phyloP scores from a whole-genome alignment of 352 stramenopile genomes.

The Blastocystis hominis region DNA sequence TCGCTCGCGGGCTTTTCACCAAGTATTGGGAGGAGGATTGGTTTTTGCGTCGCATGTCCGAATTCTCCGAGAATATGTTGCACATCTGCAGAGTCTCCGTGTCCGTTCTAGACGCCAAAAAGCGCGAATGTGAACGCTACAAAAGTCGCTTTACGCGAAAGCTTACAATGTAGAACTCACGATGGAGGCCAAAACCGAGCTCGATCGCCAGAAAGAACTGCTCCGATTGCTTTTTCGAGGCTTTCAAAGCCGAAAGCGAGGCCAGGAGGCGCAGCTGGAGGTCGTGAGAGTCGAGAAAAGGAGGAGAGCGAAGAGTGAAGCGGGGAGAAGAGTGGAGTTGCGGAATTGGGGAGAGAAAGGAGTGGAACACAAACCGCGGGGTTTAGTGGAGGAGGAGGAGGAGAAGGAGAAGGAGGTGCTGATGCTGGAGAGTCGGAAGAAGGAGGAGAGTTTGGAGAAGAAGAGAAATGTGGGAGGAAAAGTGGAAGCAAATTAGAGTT shows the following conservation, averaged over 20 bases:
- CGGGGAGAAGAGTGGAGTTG: too few species aligned
- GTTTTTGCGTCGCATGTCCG: not conserved
- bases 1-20: not conserved
- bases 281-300: too few species aligned
- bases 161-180: too few species aligned
- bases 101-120: not conserved
- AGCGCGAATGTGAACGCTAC: not conserved
- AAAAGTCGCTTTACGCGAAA: too few species aligned
- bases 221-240: not conserved
- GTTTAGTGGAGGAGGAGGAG: too few species aligned
- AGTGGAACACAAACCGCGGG: too few species aligned
- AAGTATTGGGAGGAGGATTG: not conserved
- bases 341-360: too few species aligned
- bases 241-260: not conserved
- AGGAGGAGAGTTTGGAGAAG: not conserved
- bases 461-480: not conserved
- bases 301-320: too few species aligned
- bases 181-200: not conserved
- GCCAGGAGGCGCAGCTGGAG: too few species aligned
- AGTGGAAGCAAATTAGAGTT: too few species aligned
- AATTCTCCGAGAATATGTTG: not conserved
- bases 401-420: constrained; percentile 22
- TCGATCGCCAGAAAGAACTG: not conserved
- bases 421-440: not conserved
- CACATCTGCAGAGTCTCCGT: not conserved